Percentiles rank a stretch among this genome's conserved stretches.
Evolutionary conservation across 352 stramenopile species (phyloP).

Genomic region (Globisporangium recalcitrans): DNA sequence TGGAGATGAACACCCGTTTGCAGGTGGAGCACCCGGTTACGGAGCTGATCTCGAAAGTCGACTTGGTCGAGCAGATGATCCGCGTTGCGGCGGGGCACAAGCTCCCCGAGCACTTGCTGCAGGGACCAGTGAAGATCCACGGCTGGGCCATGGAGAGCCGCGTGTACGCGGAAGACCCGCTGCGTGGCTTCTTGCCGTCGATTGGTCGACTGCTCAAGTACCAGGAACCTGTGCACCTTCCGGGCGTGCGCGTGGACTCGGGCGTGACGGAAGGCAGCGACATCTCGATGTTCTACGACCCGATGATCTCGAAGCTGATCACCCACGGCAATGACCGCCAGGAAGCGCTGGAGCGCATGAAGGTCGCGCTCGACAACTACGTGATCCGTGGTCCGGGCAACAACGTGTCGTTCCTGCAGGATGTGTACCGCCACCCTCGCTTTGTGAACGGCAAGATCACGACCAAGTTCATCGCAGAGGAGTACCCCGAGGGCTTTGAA

Average conservation of each 20-base stretch:
- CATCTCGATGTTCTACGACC: slow-evolving; percentile 34
- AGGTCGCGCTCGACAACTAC: slow-evolving; percentile 91
- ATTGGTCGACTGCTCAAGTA: slow-evolving; percentile 94
- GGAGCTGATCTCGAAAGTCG: slow-evolving; percentile 90
- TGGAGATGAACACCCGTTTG: slow-evolving; percentile 97
- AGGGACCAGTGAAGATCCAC: slow-evolving; percentile 51
- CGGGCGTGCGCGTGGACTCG: slow-evolving; percentile 87
- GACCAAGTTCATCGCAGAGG: slow-evolving; percentile 95
- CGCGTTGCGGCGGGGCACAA: slow-evolving; percentile 89
- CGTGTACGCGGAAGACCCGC: slow-evolving; percentile 96
- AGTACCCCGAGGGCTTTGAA: slow-evolving; percentile 94
- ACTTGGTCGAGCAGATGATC: slow-evolving; percentile 97
- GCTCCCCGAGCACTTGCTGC: slow-evolving; percentile 81
- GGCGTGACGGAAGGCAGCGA: slow-evolving; percentile 90
- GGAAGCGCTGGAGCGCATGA: slow-evolving; percentile 84
- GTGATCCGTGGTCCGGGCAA: slow-evolving; percentile 92
- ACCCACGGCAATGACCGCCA: background rate
- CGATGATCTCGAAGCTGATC: background rate
- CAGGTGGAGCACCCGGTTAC: slow-evolving; percentile 96
- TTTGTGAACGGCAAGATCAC: slow-evolving; percentile 93
- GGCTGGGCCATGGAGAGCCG: slow-evolving; percentile 90
- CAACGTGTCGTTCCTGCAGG: slow-evolving; percentile 93
- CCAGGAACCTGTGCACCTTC: slow-evolving; percentile 74
- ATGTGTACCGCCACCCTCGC: slow-evolving; percentile 87
- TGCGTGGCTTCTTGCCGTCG: slow-evolving; percentile 92